Evolutionary conservation across 352 stramenopile species (phyloP).

Genomic region (Pythium aquatile): DNA sequence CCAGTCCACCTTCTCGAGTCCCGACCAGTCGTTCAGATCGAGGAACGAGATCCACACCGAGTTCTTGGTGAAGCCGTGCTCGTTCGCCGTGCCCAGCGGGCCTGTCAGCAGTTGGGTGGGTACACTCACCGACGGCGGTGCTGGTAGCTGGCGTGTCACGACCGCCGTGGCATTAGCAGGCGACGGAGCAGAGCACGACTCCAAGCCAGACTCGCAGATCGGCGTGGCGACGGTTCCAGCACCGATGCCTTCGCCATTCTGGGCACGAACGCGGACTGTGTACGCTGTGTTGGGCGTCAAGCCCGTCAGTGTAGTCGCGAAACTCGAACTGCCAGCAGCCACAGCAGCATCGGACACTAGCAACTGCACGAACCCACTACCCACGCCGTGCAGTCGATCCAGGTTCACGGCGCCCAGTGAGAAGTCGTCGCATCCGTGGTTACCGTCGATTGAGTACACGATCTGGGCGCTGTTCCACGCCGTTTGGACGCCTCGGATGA

Average conservation of each 20-base stretch:
- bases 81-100: constrained; percentile 37
- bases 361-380: constrained; percentile 44
- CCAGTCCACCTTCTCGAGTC: constrained; percentile 76
- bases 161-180: constrained; percentile 24
- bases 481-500: constrained; percentile 35
- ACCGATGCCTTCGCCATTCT: constrained; percentile 85
- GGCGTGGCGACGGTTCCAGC: constrained; percentile 59
- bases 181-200: constrained; percentile 58
- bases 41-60: constrained; percentile 56
- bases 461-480: constrained; percentile 37
- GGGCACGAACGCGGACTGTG: constrained; percentile 74
- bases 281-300: constrained; percentile 65
- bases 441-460: constrained; percentile 41
- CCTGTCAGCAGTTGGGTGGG: constrained; percentile 46
- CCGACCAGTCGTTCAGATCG: constrained; percentile 70
- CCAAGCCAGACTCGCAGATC: constrained; percentile 83
- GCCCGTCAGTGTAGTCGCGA: constrained; percentile 27
- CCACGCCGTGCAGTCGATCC: constrained; percentile 42
- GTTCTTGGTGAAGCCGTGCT: constrained; percentile 63
- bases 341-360: constrained; percentile 11
- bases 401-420: constrained; percentile 30
- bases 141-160: constrained; percentile 63
- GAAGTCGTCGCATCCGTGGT: constrained; percentile 78
- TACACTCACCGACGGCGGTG: constrained; percentile 39
- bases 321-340: background rate